These are phyloP conservation scores for Fusarium globosum DNA, from an alignment of 2,329 filamentous ascomycete species.

Conservation along the genomic window DNA sequence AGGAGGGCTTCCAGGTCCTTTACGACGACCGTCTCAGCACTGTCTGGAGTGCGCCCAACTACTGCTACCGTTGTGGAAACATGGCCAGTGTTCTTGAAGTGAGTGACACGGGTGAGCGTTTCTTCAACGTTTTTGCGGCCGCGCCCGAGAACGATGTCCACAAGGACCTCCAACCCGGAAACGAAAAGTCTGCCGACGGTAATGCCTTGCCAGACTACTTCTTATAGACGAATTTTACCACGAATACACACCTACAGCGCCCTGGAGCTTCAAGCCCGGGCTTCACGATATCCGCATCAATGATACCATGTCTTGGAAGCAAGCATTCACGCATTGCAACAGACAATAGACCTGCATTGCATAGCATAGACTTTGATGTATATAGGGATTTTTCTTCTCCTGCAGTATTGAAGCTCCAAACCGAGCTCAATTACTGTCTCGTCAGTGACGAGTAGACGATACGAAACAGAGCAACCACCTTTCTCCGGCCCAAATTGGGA, in stretches of 20 bases:
- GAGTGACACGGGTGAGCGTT: constrained; percentile 89
- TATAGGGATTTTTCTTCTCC: constrained; percentile 34
- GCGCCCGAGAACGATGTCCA: constrained; percentile 95
- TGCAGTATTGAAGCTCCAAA: constrained; percentile 26
- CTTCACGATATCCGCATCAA: constrained; percentile 37
- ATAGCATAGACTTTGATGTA: constrained; percentile 45
- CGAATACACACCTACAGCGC: constrained; percentile 10
- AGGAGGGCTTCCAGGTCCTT: constrained; percentile 96
- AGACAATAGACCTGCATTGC: constrained; percentile 37
- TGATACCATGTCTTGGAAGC: constrained; percentile 43
- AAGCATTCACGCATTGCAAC: constrained; percentile 26
- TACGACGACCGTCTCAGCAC: constrained; percentile 96
- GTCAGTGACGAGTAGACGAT: constrained; percentile 31
- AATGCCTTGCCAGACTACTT: constrained; percentile 77
- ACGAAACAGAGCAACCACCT: constrained; percentile 35
- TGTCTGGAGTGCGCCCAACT: constrained; percentile 98
- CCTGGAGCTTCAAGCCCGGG: constrained; percentile 23
- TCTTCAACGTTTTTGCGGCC: constrained; percentile 98
- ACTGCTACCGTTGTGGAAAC: constrained; percentile 95
- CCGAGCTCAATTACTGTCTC: constrained; percentile 24
- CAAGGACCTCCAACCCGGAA: constrained; percentile 82
- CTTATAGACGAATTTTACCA: constrained; percentile 58
- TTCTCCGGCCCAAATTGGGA: constrained; percentile 21
- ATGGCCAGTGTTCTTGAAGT: constrained; percentile 98
- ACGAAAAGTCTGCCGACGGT: constrained; percentile 75